Evolutionary conservation across 352 stramenopile species (phyloP), one percentile per base, ranked within the genome.

Genomic region (Thalassiosira mediterranea): DNA sequence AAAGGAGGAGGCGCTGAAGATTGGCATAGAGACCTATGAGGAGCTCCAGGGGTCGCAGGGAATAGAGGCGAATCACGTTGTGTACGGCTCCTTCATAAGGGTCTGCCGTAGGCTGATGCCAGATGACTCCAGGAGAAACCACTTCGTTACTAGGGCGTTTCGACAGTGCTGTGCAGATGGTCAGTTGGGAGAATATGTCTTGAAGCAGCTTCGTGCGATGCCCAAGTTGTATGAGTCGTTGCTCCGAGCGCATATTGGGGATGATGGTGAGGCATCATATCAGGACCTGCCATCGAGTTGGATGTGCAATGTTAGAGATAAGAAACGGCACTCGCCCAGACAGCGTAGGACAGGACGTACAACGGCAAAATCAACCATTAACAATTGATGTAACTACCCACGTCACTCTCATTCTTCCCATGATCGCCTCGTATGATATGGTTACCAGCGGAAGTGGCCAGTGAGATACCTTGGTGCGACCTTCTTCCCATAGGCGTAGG

Each of bases 21-120:
- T 83, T 28, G 75, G 67, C 4, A 72, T 76, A 26, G 75, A 83
- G 57, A 75, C 56, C 1, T 83, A 62, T 17, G 49, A 79, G 34
- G 75, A 83, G 42, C 40, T 90, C 2, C 51, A 79, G 49, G 68
- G 21, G 17, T 80, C 68, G 19, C 42, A 49, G n/a, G n/a, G n/a
- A n/a, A 47, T 81, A 53, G 60, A 49, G 26, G 26, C 72, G 8
- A 87, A 90, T 64, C 56, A 88, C 46, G 70, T 90, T n/a, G 81
- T 75, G 10, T 90, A 84, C 57, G 68, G 56, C 23, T 82, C 76
- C 0, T 76, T 79, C 23, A 71, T 90, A 1, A 64, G 70, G 49
- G 64, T 84, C 38, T 81, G 79, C 15, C 47, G 72, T 38, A 85
- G 75, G 52, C 57, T 88, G 3, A 73, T 88, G 29, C 46, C 72